Base-by-base conservation (phyloP, 352 stramenopile genomes). In the Globisporangium cylindrosporum region DNA sequence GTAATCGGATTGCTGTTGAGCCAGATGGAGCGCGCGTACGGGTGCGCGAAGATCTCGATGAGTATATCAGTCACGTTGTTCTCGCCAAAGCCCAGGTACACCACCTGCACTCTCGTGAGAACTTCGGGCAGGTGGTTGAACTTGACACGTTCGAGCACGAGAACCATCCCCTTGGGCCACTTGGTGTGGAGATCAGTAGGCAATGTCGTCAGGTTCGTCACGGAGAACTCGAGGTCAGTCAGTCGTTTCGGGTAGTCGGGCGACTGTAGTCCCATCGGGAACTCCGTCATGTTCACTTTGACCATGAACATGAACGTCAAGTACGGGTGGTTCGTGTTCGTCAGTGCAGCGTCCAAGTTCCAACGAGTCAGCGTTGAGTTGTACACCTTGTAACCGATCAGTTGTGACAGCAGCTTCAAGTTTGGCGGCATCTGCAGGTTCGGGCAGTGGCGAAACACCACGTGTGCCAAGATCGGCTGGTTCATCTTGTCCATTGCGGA, bases 321-420 rank as follows among this genome's bases (percentile, higher is more conserved):
- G 4, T 32, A 53, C 0, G 64, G 55, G 24, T 74, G 67, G 22
- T 69, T 12, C 1, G 32, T 38, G 24, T 64, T 54, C 6, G 54
- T 77, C 10, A 77, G 53, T 56, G 64, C 68, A 1, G 67, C 64
- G 41, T 74, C 68, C 10, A 14, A 14, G 0, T 63, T n/a, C 71
- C 71, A 77, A 5, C 49, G 32, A 2, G 59, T 41, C 18, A 77
- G 38, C 29, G 64, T 67, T 46, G 71, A 72, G 60, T 74, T 77
- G 67, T 72, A 72, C 8, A 77, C 62, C 60, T 77, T 74, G 29
- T 74, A 29, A 6, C 22, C 58, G 4, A 41, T 60, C 8, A 76
- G 54, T 7, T 53, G 20, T n/a, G 4, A 29, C 0, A 77, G 27
- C 2, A 9, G 20, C 18, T 62, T 14, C 9, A 77, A 18, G 3